These are phyloP conservation scores for Orbilia blumenaviensis DNA, from an alignment of 2,329 filamentous ascomycete species.

Conservation along the genomic window DNA sequence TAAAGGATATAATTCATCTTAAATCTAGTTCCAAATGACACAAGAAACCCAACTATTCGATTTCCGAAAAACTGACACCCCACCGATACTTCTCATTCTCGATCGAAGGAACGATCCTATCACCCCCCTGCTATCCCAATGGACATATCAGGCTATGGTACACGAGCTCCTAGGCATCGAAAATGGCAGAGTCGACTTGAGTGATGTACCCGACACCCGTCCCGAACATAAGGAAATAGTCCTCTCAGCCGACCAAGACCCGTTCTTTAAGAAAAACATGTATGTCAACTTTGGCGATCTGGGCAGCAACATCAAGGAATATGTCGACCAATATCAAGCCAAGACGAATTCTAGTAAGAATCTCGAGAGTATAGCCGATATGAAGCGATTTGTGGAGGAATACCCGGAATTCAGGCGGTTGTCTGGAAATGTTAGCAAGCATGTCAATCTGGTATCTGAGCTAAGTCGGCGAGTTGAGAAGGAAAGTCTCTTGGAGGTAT, in stretches of 20 bases:
- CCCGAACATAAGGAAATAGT: constrained; percentile 91
- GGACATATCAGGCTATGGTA: constrained; percentile 99
- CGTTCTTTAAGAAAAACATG: constrained; percentile 92
- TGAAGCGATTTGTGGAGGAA: constrained; percentile 99
- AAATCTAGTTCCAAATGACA: constrained; percentile 79
- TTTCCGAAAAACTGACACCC: constrained; percentile 92
- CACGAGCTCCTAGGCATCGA: constrained; percentile 93
- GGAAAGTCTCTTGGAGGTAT: constrained; percentile 91
- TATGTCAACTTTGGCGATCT: constrained; percentile 77
- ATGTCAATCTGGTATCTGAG: constrained; percentile 94
- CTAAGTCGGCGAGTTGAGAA: constrained; percentile 85
- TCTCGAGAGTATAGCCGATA: constrained; percentile 95
- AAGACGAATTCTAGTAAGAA: constrained; percentile 97
- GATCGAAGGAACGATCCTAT: constrained; percentile 94
- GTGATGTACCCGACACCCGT: constrained; percentile 81
- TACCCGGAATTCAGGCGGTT: constrained; percentile 98
- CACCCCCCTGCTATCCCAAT: constrained; percentile 92
- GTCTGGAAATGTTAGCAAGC: constrained; percentile 97
- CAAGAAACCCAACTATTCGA: constrained; percentile 97
- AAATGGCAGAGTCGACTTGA: constrained; percentile 92
- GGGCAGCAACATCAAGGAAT: constrained; percentile 77
- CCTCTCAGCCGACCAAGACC: constrained; percentile 93
- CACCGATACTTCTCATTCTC: constrained; percentile 87
- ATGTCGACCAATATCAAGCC: constrained; percentile 96
- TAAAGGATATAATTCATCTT: not conserved